Base-by-base conservation (phyloP, 352 stramenopile genomes). In the Phytophthora citricola region DNA sequence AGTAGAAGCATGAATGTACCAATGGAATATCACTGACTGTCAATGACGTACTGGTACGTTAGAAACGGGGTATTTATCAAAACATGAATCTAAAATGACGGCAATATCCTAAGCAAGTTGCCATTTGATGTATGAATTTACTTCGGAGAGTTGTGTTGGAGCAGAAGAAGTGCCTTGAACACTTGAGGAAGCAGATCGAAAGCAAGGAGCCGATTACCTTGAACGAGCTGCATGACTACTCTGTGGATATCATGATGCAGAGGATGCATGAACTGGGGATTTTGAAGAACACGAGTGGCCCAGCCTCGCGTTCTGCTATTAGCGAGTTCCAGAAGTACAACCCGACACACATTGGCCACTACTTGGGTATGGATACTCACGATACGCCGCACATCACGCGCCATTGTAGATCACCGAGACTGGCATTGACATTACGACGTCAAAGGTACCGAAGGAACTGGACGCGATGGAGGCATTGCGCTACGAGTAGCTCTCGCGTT, bases 361-460 rank as follows among this genome's bases (percentile, higher is more conserved):
- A 93, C 63, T 52, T 95, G 12, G 87, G 87, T 52, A 92, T 95
- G 76, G 87, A 95, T 58, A 87, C 88, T 7, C 87, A 95, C 54
- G 87, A 95, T 54, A 95, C 87, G 24, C 83, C 87, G 5, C 79
- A 91, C 51, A 73, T 92, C 54, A 81, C 85, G 22, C 85, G 85
- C n/a, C n/a, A n/a, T n/a, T n/a, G n/a, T n/a, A n/a, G n/a, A n/a
- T n/a, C n/a, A 91, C 71, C 20, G 75, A 89, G 32, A 83, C 73
- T 9, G 81, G 83, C 6, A 91, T 95, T 46, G 87, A 95, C 49
- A 73, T 95, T 51, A 84, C 85, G 45, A 92, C 87, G 32, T 75
- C 74, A n/a, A 69, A 79, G 5, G 68, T 92, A 29, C 85, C 87
- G 26, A 95, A 95, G 45, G 78, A 92, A 40, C 65, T 93, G 29